Percentiles rank a stretch among this genome's conserved stretches.
Evolutionary conservation across 1,284 basidiomycete genomes (phyloP).

Genomic region (Microbotryum saponariae): DNA sequence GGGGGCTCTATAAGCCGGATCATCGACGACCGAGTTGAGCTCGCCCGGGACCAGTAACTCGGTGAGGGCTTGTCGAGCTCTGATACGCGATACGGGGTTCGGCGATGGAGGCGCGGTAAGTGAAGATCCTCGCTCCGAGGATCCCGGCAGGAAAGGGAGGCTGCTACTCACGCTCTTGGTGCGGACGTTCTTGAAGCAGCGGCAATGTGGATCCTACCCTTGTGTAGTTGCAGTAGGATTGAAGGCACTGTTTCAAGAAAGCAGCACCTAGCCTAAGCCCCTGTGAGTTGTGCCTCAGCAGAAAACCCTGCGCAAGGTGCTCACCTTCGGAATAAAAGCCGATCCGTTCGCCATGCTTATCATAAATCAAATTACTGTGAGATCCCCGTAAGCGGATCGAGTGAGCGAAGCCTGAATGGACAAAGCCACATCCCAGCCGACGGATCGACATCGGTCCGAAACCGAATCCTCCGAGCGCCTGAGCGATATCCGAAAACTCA

Average conservation of each 20-base stretch:
- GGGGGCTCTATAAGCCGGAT: conserved; percentile 35
- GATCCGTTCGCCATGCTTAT: conserved; percentile 51
- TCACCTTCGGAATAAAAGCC: conserved; percentile 45
- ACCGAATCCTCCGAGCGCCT: too few relatives aligned
- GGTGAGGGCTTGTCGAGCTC: conserved; percentile 64
- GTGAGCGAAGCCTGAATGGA: too few relatives aligned
- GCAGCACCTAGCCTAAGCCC: neutral
- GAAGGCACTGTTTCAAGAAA: conserved; percentile 58
- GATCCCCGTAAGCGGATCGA: too few relatives aligned
- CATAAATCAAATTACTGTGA: conserved; percentile 55
- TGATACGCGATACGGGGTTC: conserved; percentile 36
- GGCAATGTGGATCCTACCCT: conserved; percentile 53
- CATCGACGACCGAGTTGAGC: neutral
- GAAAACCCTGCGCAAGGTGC: neutral
- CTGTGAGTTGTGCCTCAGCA: neutral
- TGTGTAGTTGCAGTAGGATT: conserved; percentile 57
- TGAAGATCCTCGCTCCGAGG: neutral
- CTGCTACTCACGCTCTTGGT: conserved; percentile 56
- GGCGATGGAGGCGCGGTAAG: conserved; percentile 10
- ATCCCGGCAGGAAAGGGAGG: neutral
- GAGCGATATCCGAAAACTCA: too few relatives aligned
- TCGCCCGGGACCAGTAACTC: conserved; percentile 56
- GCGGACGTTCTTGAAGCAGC: conserved; percentile 69
- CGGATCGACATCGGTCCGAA: too few relatives aligned
- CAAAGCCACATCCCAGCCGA: too few relatives aligned